These are phyloP conservation scores for Berkeleyomyces basicola DNA, from an alignment of 2,329 filamentous ascomycete genomes.

Conservation along the genomic window DNA sequence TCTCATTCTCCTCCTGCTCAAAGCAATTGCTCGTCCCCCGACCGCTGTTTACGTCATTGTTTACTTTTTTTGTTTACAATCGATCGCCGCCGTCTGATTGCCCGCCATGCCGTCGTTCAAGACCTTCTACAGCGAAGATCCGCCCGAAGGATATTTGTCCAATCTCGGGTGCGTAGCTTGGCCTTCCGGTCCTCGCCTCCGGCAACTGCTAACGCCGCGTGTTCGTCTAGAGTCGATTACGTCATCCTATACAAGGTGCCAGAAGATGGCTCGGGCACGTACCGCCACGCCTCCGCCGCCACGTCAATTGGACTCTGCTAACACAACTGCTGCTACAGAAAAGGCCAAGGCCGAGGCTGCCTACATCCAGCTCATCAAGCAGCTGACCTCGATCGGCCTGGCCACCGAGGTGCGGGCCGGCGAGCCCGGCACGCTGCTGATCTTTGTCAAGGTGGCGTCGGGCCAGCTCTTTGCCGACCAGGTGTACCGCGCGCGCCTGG, in stretches of 20 bases:
- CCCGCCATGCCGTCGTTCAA: slow-evolving; percentile 11
- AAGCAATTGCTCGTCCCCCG: background rate
- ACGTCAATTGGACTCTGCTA: background rate
- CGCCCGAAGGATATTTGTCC: slow-evolving; percentile 12
- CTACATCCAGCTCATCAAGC: slow-evolving; percentile 62
- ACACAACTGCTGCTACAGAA: slow-evolving; percentile 3
- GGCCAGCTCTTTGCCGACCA: slow-evolving; percentile 59
- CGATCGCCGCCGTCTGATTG: background rate
- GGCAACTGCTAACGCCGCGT: background rate
- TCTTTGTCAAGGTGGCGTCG: slow-evolving; percentile 71
- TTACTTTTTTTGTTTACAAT: background rate
- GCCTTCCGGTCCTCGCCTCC: background rate
- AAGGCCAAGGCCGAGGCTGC: slow-evolving; percentile 50
- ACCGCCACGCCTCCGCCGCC: background rate
- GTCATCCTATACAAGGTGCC: slow-evolving; percentile 67
- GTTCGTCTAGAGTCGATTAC: slow-evolving; percentile 56
- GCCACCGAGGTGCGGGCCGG: slow-evolving; percentile 76
- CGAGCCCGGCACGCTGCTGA: slow-evolving; percentile 54
- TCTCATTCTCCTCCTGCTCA: background rate
- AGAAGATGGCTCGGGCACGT: slow-evolving; percentile 37
- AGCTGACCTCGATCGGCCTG: slow-evolving; percentile 63
- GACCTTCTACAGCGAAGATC: slow-evolving; percentile 12
- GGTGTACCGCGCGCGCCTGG: slow-evolving; percentile 71
- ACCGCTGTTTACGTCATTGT: background rate
- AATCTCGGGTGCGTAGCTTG: slow-evolving; percentile 7